Evolutionary conservation across 2,329 filamentous ascomycete species (phyloP).

Genomic region (Elsinoe ampelina): DNA sequence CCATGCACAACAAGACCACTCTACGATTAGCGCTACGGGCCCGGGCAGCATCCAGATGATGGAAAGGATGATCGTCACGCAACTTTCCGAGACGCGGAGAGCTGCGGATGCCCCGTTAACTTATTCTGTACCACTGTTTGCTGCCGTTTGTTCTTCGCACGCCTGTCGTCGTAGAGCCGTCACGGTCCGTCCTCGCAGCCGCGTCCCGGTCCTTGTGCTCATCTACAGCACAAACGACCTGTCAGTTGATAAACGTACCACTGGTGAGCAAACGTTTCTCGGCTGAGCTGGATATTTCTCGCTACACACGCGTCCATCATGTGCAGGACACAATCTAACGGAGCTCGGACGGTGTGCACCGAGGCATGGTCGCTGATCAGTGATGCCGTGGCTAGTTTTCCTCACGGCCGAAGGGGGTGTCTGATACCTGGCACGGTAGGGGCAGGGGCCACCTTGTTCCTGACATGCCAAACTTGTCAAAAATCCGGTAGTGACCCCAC

Average conservation of each 20-base stretch:
- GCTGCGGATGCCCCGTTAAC: slow-evolving; percentile 7
- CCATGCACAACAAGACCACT: background rate
- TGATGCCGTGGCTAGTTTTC: background rate
- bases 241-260: background rate
- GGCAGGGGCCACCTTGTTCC: slow-evolving; percentile 5
- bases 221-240: background rate
- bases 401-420: slow-evolving; percentile 1
- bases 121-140: background rate
- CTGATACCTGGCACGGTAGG: background rate
- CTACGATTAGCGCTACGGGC: background rate
- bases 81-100: slow-evolving; percentile 8
- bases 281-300: background rate
- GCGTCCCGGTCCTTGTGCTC: slow-evolving; percentile 5
- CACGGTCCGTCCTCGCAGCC: slow-evolving; percentile 9
- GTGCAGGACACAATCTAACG: background rate
- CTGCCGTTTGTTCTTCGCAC: background rate
- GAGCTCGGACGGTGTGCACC: background rate
- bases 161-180: slow-evolving; percentile 9
- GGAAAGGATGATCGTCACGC: background rate
- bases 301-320: background rate
- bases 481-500: slow-evolving; percentile 7
- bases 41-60: slow-evolving; percentile 8
- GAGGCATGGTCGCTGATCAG: slow-evolving; percentile 7
- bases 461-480: slow-evolving; percentile 1
- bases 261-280: background rate